phyloP scores from a whole-genome alignment of 2,329 filamentous ascomycete species.

The Fusarium luffae region DNA sequence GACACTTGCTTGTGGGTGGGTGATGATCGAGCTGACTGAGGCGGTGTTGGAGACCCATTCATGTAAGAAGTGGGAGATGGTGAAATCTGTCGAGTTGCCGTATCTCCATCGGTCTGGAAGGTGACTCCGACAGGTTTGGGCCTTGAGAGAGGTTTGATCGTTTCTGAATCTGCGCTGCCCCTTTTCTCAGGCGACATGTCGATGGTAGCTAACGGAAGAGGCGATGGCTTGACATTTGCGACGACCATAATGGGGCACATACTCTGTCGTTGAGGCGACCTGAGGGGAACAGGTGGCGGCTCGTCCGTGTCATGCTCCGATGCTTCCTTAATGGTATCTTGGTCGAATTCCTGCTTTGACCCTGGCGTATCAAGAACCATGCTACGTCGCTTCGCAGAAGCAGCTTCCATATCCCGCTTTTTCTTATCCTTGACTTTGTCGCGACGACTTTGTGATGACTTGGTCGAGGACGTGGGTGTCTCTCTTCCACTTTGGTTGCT shows the following conservation, averaged over 20 bases:
- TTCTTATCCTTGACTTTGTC: slow-evolving; percentile 56
- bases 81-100: slow-evolving; percentile 14
- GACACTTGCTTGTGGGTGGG: slow-evolving; percentile 40
- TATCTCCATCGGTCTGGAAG: not conserved
- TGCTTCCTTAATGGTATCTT: not conserved
- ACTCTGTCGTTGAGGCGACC: slow-evolving; percentile 37
- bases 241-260: slow-evolving; percentile 56
- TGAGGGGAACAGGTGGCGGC: slow-evolving; percentile 27
- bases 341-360: not conserved
- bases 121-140: slow-evolving; percentile 3
- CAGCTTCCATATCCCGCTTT: slow-evolving; percentile 54
- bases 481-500: slow-evolving; percentile 3
- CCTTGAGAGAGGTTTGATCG: slow-evolving; percentile 11
- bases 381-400: slow-evolving; percentile 40
- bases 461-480: slow-evolving; percentile 29
- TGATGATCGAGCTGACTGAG: slow-evolving; percentile 46
- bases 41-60: slow-evolving; percentile 46
- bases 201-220: slow-evolving; percentile 15
- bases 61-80: slow-evolving; percentile 20
- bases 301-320: slow-evolving; percentile 8
- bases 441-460: slow-evolving; percentile 48
- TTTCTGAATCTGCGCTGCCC: not conserved
- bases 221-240: slow-evolving; percentile 50
- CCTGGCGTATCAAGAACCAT: slow-evolving; percentile 11
- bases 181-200: not conserved